Evolutionary conservation across 2,329 filamentous ascomycete species (phyloP).

Genomic region (Botryotinia convoluta): DNA sequence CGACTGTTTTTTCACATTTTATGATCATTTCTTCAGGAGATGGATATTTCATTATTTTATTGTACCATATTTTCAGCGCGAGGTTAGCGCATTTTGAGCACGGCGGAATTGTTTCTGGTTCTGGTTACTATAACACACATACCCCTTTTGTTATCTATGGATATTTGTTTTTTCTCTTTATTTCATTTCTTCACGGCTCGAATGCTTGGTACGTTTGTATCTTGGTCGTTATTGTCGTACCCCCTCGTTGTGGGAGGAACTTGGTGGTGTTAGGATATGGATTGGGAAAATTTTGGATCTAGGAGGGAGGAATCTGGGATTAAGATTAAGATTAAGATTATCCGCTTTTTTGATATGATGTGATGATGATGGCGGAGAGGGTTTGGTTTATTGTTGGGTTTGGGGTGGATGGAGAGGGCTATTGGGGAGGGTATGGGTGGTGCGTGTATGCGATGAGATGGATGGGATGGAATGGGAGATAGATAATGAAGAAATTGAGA

Average conservation of each 20-base stretch:
- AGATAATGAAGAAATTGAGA: background rate
- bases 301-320: background rate
- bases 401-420: no score
- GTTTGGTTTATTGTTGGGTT: background rate
- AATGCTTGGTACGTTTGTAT: background rate
- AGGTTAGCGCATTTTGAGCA: slow-evolving; percentile 6
- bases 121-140: slow-evolving; percentile 5
- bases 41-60: background rate
- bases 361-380: background rate
- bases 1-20: background rate
- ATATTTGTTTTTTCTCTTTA: background rate
- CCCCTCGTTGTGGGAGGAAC: background rate
- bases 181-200: background rate
- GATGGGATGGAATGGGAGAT: background rate
- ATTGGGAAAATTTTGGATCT: background rate
- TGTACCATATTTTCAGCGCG: slow-evolving; percentile 9
- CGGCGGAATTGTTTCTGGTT: background rate
- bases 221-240: background rate
- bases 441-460: background rate
- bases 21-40: background rate
- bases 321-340: background rate
- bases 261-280: slow-evolving; percentile 11
- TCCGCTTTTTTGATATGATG: background rate
- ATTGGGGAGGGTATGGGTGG: background rate
- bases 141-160: slow-evolving; percentile 3